A percentile compares a stretch with the other conserved stretches of the same genome.
Evolutionary conservation across 768 basidiomycete genomes (phyloP).

Genomic region (Royoungia palumana): DNA sequence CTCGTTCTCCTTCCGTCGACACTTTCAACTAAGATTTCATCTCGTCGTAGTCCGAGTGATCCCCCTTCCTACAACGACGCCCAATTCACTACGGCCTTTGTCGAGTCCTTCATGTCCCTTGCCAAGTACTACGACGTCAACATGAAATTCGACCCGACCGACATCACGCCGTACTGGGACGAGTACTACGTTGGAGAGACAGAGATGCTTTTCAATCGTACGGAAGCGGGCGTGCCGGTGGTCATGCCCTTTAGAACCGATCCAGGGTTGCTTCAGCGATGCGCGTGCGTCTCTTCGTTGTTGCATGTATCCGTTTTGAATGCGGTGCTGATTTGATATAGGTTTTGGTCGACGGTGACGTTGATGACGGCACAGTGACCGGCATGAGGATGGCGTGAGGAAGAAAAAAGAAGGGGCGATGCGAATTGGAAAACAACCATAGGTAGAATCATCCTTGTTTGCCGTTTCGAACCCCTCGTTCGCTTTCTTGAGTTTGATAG

Average conservation of each 20-base stretch:
- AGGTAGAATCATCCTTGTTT: too few relatives aligned
- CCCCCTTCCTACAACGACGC: conserved; percentile 23
- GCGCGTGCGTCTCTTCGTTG: conserved; percentile 7
- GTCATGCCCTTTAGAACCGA: conserved; percentile 6
- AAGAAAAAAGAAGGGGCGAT: too few relatives aligned
- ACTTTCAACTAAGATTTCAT: background rate
- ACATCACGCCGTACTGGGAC: conserved; percentile 18
- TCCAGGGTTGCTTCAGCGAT: background rate
- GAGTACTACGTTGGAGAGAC: background rate
- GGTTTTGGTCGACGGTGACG: conserved; percentile 16
- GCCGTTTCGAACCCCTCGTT: too few relatives aligned
- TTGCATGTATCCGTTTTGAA: too few relatives aligned
- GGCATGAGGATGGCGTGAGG: background rate
- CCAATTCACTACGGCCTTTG: conserved; percentile 29
- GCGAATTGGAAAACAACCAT: too few relatives aligned
- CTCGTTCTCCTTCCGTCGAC: too few relatives aligned
- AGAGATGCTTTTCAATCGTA: conserved; percentile 20
- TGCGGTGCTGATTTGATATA: background rate
- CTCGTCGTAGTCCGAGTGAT: background rate
- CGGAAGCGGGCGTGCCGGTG: background rate
- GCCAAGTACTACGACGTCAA: conserved; percentile 24
- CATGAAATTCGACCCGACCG: conserved; percentile 9
- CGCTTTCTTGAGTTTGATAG: too few relatives aligned
- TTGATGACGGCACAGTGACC: conserved; percentile 6
- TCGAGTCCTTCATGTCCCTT: conserved; percentile 24